Evolutionary conservation across 2,329 filamentous ascomycete genomes (phyloP).

Genomic region (Epichloe uncinata): DNA sequence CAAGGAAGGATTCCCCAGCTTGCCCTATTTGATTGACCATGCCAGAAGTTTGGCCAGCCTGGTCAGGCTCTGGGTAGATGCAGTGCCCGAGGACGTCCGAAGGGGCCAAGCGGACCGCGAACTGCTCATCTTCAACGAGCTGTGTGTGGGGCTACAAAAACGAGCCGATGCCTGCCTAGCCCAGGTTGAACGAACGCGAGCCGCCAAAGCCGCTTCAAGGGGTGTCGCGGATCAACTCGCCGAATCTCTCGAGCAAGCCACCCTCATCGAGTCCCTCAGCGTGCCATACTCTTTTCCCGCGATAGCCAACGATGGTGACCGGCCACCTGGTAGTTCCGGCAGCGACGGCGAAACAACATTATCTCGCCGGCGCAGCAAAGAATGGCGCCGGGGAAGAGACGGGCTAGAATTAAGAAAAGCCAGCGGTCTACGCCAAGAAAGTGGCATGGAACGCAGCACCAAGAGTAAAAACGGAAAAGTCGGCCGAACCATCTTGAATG

Average conservation of each 20-base stretch:
- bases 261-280: constrained; percentile 22
- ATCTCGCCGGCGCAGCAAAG: constrained; percentile 18
- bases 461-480: constrained; percentile 26
- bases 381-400: constrained; percentile 14
- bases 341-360: constrained; percentile 25
- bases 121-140: constrained; percentile 36
- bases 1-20: constrained; percentile 80
- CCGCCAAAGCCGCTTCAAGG: constrained; percentile 19
- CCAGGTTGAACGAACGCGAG: constrained; percentile 32
- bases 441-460: constrained; percentile 15
- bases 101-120: constrained; percentile 30
- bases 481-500: constrained; percentile 28
- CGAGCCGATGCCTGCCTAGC: constrained; percentile 38
- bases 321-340: constrained; percentile 36
- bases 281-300: constrained; percentile 17
- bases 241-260: constrained; percentile 34
- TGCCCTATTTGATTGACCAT: constrained; percentile 87
- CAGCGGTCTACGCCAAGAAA: constrained; percentile 15
- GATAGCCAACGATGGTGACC: constrained; percentile 16
- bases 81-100: constrained; percentile 26
- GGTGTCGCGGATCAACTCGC: constrained; percentile 25
- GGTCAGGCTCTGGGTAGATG: constrained; percentile 66
- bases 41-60: constrained; percentile 73
- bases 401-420: constrained; percentile 16
- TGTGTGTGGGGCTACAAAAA: constrained; percentile 36